A percentile compares a stretch with the other conserved stretches of the same genome.
Evolutionary conservation across 768 basidiomycete genomes (phyloP).

Genomic region (Obba rivulosa): DNA sequence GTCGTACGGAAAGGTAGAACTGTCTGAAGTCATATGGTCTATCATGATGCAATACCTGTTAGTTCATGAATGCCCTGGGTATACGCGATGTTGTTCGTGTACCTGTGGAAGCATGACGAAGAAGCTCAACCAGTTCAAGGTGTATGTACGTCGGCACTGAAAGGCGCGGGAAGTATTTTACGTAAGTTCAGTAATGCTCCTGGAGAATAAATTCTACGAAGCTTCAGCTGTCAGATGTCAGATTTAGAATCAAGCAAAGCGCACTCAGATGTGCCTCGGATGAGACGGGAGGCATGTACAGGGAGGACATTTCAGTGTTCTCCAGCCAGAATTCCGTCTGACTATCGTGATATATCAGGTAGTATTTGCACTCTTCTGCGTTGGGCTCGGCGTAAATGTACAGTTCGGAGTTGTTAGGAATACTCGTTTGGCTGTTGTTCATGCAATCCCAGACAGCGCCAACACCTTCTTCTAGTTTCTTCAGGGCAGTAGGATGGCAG

Average conservation of each 20-base stretch:
- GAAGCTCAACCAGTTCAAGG: constrained; percentile 11
- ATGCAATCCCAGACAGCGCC: background rate
- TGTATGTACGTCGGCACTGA: background rate
- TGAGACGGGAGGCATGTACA: constrained; percentile 4
- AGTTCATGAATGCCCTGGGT: background rate
- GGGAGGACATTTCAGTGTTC: constrained; percentile 2
- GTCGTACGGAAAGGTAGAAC: constrained; percentile 21
- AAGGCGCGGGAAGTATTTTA: constrained; percentile 25
- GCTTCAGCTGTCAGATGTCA: too few relatives aligned
- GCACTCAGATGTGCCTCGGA: constrained; percentile 10
- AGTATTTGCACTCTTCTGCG: constrained; percentile 12
- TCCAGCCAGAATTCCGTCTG: constrained; percentile 18
- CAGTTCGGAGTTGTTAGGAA: constrained; percentile 8
- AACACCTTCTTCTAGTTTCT: background rate
- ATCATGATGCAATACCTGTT: background rate
- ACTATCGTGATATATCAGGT: constrained; percentile 16
- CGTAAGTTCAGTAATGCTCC: constrained; percentile 25
- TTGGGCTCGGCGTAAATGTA: constrained; percentile 8
- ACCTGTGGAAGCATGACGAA: constrained; percentile 20
- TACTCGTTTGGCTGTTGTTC: background rate
- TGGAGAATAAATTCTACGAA: constrained; percentile 12
- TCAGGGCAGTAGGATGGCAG: background rate
- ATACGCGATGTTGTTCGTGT: too few relatives aligned
- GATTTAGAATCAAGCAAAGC: background rate
- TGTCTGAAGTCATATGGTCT: constrained; percentile 22